Evolutionary conservation across 129 eudicot species (phyloP), one percentile per base, ranked within the genome.

Genomic region (Logfia minima): DNA sequence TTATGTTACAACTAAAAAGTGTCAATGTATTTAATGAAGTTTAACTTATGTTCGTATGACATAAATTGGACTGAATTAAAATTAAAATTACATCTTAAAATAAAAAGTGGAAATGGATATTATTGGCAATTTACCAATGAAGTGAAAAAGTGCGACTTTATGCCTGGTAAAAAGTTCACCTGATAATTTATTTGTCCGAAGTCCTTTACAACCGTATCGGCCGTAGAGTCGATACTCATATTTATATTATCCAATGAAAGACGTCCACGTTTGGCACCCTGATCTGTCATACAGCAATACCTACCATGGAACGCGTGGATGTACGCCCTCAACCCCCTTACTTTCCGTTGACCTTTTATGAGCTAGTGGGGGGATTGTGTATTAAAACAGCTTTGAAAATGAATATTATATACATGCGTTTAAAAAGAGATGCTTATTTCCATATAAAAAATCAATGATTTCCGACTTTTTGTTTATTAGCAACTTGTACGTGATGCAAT

Each of bases 201-300:
- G 35, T 61, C 70, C 70, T 61, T 37, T 18, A 62, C 75, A 74
- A 29, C 70, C 48, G 56, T 16, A 59, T 74, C n/a, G 34, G 21
- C 34, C 21, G 29, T 51, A 68, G 24, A 19, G 32, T 39, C 53
- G 32, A 22, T 41, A 41, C 34, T 39, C 48, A 59, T 59, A 1
- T 43, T 16, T 16, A 24, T 39, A 4, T 10, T 32, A 26, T 51
- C 72, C 64, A 64, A 75, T 75, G 23, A n/a, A 19, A 3, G 4
- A 0, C 63, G 10, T 5, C 58, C 71, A 75, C 35, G 72, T 75
- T 64, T 65, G 53, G 4, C 28, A 28, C 19, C 68, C 8, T 62
- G 70, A 75, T 64, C 72, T 64, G 65, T 75, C 31, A 18, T 62
- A 64, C 72, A 64, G 21, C 79, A 14, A 2, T 6, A 75, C 34